Evolutionary conservation across 1,284 basidiomycete species (phyloP), one percentile per base, ranked within the genome.

Genomic region (Irpex rosettiformis): DNA sequence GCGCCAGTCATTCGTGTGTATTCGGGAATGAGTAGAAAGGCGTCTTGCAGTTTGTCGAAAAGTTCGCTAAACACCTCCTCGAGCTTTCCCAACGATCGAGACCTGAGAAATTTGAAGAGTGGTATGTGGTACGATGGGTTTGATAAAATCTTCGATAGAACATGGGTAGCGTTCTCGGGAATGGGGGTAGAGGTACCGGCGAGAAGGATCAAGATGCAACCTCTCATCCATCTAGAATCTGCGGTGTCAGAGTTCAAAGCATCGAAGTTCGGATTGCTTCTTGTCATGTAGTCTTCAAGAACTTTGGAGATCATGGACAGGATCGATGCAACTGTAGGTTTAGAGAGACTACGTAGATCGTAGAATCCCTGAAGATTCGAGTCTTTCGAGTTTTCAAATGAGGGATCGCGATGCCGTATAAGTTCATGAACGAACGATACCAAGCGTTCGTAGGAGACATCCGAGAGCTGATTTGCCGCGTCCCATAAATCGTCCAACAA

Each of bases 381-480:
- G n/a, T n/a, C n/a, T n/a, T n/a, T n/a, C n/a, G n/a, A n/a, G n/a
- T n/a, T n/a, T n/a, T n/a, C n/a, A n/a, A n/a, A n/a, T n/a, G n/a
- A n/a, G n/a, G n/a, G n/a, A n/a, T n/a, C n/a, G n/a, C 56, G 56
- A 13, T 49, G 56, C 22, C 49, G 24, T 27, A 57, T 57, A 16
- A 52, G 24, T 11, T 27, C 27, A 13, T 52, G 56, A 4, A 52
- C 47, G 30, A 57, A 57, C n/a, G 30, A n/a, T 13, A 57, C 37
- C n/a, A 42, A 33, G 25, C n/a, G n/a, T n/a, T 57, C 56, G 3
- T 28, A 11, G 21, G 47, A 24, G 13, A 13, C 42, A 13, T 22
- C 21, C 22, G 25, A 49, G 22, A 40, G 10, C 56, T 52, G 21
- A 21, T 42, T 4, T 10, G 52, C 33, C 16, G 27, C 48, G 21